Percentiles rank a stretch among this genome's conserved stretches.
phyloP scores from a whole-genome alignment of 2,329 filamentous ascomycete genomes.

The Onygenales sp. region DNA sequence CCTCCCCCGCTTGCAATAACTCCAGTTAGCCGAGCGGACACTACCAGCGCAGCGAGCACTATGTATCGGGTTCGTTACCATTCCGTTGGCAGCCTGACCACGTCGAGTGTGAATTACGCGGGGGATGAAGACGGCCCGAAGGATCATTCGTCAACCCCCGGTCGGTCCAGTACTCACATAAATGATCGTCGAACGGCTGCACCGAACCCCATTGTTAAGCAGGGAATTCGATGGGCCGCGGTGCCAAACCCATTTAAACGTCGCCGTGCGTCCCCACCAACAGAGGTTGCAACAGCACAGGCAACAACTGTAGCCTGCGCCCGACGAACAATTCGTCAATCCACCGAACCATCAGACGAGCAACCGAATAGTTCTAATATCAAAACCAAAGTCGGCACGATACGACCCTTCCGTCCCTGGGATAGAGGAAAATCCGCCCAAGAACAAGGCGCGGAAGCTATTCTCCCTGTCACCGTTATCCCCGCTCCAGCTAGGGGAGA shows the following conservation, averaged over 20 bases:
- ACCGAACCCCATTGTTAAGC: constrained; percentile 21
- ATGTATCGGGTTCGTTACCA: constrained; percentile 56
- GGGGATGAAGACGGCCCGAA: constrained; percentile 20
- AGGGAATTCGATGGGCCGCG: constrained; percentile 37
- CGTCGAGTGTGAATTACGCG: constrained; percentile 27
- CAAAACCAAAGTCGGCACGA: constrained; percentile 36
- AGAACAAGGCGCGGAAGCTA: constrained; percentile 27
- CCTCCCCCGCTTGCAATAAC: constrained; percentile 42
- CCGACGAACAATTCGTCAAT: too few species aligned
- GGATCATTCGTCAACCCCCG: constrained; percentile 12
- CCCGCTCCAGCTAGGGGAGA: constrained; percentile 47
- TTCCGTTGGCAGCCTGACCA: constrained; percentile 41
- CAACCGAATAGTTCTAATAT: constrained; percentile 36
- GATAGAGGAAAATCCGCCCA: constrained; percentile 31
- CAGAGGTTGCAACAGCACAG: constrained; percentile 49
- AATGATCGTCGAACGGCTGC: constrained; percentile 22
- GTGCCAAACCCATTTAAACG: constrained; percentile 50
- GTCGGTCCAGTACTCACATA: constrained; percentile 9
- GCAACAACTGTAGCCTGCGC: constrained; percentile 22
- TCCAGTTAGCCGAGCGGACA: constrained; percentile 51
- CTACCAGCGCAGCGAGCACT: constrained; percentile 53
- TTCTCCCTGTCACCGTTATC: constrained; percentile 51
- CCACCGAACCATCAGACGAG: constrained; percentile 18
- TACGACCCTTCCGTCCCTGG: constrained; percentile 40
- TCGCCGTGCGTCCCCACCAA: constrained; percentile 48